Evolutionary conservation across 164 flowering plant species (phyloP).

Genomic region (Magnolia kwangsiensis): DNA sequence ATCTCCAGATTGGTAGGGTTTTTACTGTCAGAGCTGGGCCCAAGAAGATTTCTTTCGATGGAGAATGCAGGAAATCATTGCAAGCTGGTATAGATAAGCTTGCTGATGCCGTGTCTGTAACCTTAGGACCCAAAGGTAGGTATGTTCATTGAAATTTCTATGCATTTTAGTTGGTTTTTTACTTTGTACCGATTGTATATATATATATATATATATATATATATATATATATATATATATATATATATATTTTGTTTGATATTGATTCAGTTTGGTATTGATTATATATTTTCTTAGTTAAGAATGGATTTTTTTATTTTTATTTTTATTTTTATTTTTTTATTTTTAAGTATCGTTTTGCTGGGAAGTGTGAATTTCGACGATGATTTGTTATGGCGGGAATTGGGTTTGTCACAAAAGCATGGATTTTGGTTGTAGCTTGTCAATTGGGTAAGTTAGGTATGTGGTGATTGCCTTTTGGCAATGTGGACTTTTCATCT

Average conservation of each 20-base stretch:
- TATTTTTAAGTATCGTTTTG: not conserved
- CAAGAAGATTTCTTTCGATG: slow-evolving; percentile 66
- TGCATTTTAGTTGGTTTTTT: not conserved
- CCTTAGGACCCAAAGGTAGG: slow-evolving; percentile 88
- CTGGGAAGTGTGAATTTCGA: not conserved
- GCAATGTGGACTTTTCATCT: no score
- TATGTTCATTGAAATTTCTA: not conserved
- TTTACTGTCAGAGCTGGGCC: slow-evolving; percentile 61
- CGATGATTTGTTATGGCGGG: not conserved
- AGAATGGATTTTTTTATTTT: not conserved
- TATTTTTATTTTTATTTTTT: no score
- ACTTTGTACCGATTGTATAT: not conserved
- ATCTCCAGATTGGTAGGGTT: slow-evolving; percentile 4
- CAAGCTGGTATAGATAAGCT: slow-evolving; percentile 84
- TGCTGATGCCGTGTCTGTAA: slow-evolving; percentile 93
- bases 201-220: no score
- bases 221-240: no score
- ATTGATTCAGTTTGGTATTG: no score
- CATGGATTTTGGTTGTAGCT: no score
- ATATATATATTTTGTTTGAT: no score
- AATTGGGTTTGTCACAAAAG: not conserved
- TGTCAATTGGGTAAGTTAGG: no score
- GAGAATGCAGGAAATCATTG: slow-evolving; percentile 58
- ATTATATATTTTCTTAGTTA: no score
- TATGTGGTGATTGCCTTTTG: no score